Conservation (phyloP, 2,329 filamentous ascomycete genomes). For the Alternaria angustiovoidea region DNA sequence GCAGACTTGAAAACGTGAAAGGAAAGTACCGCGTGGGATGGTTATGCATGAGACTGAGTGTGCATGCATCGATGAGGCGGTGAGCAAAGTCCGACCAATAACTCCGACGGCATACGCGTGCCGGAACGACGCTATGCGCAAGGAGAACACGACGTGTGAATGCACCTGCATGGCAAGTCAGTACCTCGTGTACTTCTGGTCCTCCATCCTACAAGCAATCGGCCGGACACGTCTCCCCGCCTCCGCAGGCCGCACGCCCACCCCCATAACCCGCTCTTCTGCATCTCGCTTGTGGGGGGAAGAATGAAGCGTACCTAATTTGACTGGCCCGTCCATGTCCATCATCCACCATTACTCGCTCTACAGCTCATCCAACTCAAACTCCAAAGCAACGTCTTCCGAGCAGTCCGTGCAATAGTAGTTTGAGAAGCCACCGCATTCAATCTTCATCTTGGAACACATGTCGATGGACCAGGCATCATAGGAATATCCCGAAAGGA, state of each 20-base stretch:
- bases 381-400: constrained; percentile 54
- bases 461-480: constrained; percentile 60
- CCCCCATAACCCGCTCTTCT: not conserved
- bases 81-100: constrained; percentile 13
- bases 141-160: constrained; percentile 6
- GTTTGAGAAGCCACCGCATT: constrained; percentile 54
- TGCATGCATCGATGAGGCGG: constrained; percentile 3
- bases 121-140: not conserved
- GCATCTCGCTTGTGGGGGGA: not conserved
- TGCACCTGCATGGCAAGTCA: constrained; percentile 22
- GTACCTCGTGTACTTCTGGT: not conserved
- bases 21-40: not conserved
- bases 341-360: not conserved
- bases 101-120: constrained; percentile 5
- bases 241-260: not conserved
- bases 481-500: constrained; percentile 57
- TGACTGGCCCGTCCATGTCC: not conserved
- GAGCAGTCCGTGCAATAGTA: constrained; percentile 57
- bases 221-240: not conserved
- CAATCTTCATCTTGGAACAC: constrained; percentile 54
- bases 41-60: not conserved
- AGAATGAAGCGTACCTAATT: constrained; percentile 11
- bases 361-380: constrained; percentile 53
- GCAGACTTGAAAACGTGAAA: not conserved
- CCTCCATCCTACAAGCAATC: not conserved